A percentile compares a stretch with the other conserved stretches of the same genome.
Evolutionary conservation across 805 yeast genomes (phyloP).

Genomic region (Saturnispora quitensis): DNA sequence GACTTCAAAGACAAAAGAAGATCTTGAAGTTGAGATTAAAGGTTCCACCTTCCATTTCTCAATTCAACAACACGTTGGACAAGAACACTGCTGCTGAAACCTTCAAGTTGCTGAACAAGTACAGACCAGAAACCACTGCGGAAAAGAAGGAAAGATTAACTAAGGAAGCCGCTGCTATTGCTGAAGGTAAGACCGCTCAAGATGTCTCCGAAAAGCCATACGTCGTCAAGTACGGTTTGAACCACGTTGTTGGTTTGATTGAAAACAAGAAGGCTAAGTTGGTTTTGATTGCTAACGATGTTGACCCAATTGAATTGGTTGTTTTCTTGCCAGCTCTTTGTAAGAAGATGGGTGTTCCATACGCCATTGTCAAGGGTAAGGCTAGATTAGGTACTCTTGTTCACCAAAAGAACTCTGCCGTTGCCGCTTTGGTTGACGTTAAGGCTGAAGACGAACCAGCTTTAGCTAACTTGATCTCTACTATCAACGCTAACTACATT

Average conservation of each 20-base stretch:
- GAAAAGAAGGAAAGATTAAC: conserved; percentile 99
- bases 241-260: conserved; percentile 94
- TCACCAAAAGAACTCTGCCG: conserved; percentile 96
- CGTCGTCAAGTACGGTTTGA: conserved; percentile 95
- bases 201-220: conserved; percentile 96
- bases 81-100: conserved; percentile 98
- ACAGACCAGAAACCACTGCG: conserved; percentile 95
- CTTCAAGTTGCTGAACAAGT: conserved; percentile 96
- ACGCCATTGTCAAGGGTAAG: conserved; percentile 97
- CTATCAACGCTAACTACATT: conserved; percentile 86
- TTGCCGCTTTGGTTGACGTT: conserved; percentile 95
- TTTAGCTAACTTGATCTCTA: conserved; percentile 84
- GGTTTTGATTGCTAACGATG: conserved; percentile 96
- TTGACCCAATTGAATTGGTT: conserved; percentile 97
- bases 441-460: conserved; percentile 90
- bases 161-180: conserved; percentile 98
- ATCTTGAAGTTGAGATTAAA: conserved; percentile 89
- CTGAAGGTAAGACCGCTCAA: conserved; percentile 95
- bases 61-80: conserved; percentile 93
- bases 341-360: conserved; percentile 99
- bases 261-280: conserved; percentile 99
- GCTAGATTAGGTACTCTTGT: conserved; percentile 97
- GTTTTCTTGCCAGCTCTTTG: conserved; percentile 97
- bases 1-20: conserved; percentile 98
- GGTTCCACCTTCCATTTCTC: conserved; percentile 98